Evolutionary conservation across 768 basidiomycete genomes (phyloP), one percentile per base, ranked within the genome.

Genomic region (Termitomyces sp.): DNA sequence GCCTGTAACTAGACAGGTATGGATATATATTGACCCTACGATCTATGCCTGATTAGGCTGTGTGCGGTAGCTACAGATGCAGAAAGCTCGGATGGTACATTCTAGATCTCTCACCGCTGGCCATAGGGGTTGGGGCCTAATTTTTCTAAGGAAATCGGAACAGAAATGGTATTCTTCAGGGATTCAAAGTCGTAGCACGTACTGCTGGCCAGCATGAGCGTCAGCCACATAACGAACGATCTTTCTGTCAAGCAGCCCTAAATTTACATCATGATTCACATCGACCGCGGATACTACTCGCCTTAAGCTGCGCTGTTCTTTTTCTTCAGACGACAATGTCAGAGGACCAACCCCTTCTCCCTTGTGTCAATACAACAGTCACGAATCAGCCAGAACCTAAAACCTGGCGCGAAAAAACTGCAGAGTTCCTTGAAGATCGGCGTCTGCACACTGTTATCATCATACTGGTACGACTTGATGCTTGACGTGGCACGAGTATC

Each of bases 381-480:
- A 49, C 31, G 16, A 36, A 34, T 41, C 54, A 31, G 18, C n/a
- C n/a, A 42, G 24, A 24, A 10, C 49, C 39, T 36, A 15, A 16
- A 20, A 60, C 70, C 60, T 68, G 70, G 71, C 64, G 70, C 68
- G 57, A 64, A 63, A 63, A 70, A 51, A 73, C 78, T 3, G 83
- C 78, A 5, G 61, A 72, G 41, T 54, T 80, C 36, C 78, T 90
- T 34, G 85, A 88, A 62, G 80, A 79, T 54, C 68, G 65, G 31
- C 60, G 62, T 46, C 73, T 87, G 36, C 88, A 88, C 71, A 77
- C 75, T 59, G 66, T 77, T 47, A 76, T 90, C 62, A 79, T 89
- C 51, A 63, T 75, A 15, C 67, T 88, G 76, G 87, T 83, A 64
- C 58, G 83, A 24, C 28, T 37, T 51, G 55, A 42, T 37, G 20